Base-by-base conservation (phyloP, 2,329 filamentous ascomycete species). In the Onygenales sp. region DNA sequence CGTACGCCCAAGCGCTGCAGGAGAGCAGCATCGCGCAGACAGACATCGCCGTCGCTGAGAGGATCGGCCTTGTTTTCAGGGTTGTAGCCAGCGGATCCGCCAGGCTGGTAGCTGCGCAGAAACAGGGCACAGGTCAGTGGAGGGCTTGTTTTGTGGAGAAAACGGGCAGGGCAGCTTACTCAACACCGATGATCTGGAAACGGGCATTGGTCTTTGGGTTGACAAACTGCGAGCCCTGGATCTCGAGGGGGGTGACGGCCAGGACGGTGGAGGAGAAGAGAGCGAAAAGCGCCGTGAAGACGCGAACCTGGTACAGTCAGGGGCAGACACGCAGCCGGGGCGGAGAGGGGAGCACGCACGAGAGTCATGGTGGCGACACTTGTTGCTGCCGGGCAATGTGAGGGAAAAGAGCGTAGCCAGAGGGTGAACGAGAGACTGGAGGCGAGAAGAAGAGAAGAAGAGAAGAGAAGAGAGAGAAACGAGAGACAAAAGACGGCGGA, bases 101-200 rank as follows among this genome's bases (percentile, higher is more conserved):
- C 82, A 21, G 82, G 82, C 63, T 85, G 82, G 66, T 82, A 82
- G 60, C 76, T 78, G 60, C 58, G 52, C 33, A 11, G 43, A 57
- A 43, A 27, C 36, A 43, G 54, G 31, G 14, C 35, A 17, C 21
- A 46, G 39, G 39, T 45, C 45, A 43, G 38, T 47, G 52, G 31
- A 38, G 13, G 11, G 14, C 21, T 17, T 5, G 21, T 13, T 7
- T 10, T 53, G n/a, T 48, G 33, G 17, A n/a, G 39, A 14, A 13
- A 6, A 44, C 32, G n/a, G 27, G 11, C 21, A 10, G 7, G 36
- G 14, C 11, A 8, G 10, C 41, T 66, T 71, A 79, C 73, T 83
- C 82, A 55, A 84, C 78, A 65, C 81, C 81, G 55, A 84, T 71
- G 55, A 85, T 77, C 70, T 82, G 77, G 66, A 84, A 78, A 47